Evolutionary conservation across 495 filamentous ascomycete species (phyloP), one percentile per base, ranked within the genome.

Genomic region (Aspergillus sparsus): DNA sequence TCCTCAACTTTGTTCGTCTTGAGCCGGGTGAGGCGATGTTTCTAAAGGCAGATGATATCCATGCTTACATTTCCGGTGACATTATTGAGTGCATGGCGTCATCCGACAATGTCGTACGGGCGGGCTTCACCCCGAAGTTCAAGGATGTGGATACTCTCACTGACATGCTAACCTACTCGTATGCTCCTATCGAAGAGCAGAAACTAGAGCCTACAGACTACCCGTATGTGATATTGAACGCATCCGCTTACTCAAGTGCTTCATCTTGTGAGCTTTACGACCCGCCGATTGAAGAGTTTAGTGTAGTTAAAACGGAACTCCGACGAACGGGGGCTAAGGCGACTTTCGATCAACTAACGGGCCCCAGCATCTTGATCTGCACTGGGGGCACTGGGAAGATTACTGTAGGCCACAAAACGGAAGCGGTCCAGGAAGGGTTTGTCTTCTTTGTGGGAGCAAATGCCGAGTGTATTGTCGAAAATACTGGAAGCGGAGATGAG

Each of bases 61-160:
- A 98, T 70, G 94, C 94, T 16, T 98, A 98, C 72, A 81, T 98
- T 35, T 92, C 88, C 27, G 94, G 94, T 46, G 94, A 98, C 60
- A 96, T 98, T 66, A 92, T 98, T 65, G 94, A 98, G 76, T 98
- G 94, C 80, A 98, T 98, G 94, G 94, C 94, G 2, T 89, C 91
- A 18, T 95, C 90, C 36, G 94, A 98, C 77, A 98, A 98, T 62
- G 94, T 98, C 7, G 93, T 98, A 18, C 93, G 94, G 35, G 94
- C 94, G 2, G 94, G 94, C 16, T 93, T 98, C 71, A 98, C 94
- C 0, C 94, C 94, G 9, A 98, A 98, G 74, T 98, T 93, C 83
- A 96, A 97, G 78, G 94, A 98, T 65, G 91, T 97, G 47, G 80
- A 86, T 49, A 97, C 91, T 3, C 82, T 98, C n/a, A 89, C 93